These are phyloP conservation scores for Cordyceps cicadae DNA, from an alignment of 2,329 filamentous ascomycete species.

Conservation along the genomic window DNA sequence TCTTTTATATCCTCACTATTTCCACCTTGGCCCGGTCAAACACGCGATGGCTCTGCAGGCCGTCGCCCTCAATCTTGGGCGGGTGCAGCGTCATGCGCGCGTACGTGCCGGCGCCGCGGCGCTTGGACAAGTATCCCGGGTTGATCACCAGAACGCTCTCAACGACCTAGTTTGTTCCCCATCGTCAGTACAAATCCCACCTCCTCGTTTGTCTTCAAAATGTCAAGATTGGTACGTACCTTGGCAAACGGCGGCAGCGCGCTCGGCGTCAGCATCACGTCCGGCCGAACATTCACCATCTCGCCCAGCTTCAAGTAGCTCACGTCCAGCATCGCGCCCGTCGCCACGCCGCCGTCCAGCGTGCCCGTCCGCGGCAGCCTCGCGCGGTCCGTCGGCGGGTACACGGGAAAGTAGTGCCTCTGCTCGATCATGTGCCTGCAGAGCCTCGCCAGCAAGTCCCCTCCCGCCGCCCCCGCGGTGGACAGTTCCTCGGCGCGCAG, in stretches of 20 bases:
- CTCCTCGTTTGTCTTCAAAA: neutral
- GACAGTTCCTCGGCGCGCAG: conserved; percentile 62
- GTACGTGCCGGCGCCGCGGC: conserved; percentile 76
- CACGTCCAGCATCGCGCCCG: conserved; percentile 73
- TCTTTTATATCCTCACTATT: conserved; percentile 62
- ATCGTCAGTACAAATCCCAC: neutral
- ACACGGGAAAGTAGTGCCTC: conserved; percentile 82
- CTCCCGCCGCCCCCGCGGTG: conserved; percentile 4
- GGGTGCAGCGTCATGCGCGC: conserved; percentile 70
- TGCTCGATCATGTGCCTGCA: conserved; percentile 78
- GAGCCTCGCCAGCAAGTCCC: conserved; percentile 60
- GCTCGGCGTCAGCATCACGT: conserved; percentile 77
- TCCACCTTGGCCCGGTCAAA: conserved; percentile 82
- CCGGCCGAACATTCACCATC: conserved; percentile 78
- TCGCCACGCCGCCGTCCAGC: conserved; percentile 45
- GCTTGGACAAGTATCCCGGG: conserved; percentile 78
- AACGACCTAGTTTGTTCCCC: conserved; percentile 55
- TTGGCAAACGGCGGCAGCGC: conserved; percentile 79
- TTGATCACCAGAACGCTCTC: conserved; percentile 88
- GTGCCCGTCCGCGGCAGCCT: conserved; percentile 58
- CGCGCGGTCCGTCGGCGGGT: conserved; percentile 66
- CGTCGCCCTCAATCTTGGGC: conserved; percentile 51
- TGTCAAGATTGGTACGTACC: conserved; percentile 40
- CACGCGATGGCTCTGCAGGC: conserved; percentile 62
- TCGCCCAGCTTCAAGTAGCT: conserved; percentile 83